Conservation (phyloP, 495 filamentous ascomycete genomes). For the Xylaria scruposa region DNA sequence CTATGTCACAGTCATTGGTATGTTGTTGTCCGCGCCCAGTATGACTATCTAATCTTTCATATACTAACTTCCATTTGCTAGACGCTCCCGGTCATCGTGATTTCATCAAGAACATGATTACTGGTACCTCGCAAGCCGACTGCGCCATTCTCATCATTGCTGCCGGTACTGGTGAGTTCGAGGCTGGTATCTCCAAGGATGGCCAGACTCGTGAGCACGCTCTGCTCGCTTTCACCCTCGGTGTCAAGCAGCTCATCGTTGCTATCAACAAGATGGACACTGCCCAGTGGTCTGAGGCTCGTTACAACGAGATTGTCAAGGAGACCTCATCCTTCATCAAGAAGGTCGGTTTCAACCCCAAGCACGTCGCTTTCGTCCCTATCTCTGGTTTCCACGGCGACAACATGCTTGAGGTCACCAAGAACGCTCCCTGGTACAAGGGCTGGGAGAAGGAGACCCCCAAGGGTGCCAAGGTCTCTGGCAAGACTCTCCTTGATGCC, state of each 20-base stretch:
- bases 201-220: constrained; percentile 99
- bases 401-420: constrained; percentile 95
- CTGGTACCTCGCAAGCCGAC: constrained; percentile 99
- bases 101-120: constrained; percentile 99
- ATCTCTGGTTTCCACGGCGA: constrained; percentile 99
- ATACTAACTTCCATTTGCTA: constrained; percentile 44
- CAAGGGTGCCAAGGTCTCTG: constrained; percentile 86
- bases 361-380: constrained; percentile 95
- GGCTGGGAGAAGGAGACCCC: constrained; percentile 96
- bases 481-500: constrained; percentile 99
- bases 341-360: constrained; percentile 99
- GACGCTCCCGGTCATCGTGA: constrained; percentile 99
- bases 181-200: constrained; percentile 99
- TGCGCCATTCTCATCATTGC: constrained; percentile 99
- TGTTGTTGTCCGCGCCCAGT: constrained; percentile 34
- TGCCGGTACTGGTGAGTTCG: constrained; percentile 99
- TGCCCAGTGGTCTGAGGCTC: constrained; percentile 94
- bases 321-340: constrained; percentile 99
- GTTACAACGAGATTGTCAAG: constrained; percentile 99
- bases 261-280: constrained; percentile 99
- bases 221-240: constrained; percentile 99
- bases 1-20: constrained; percentile 99
- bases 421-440: constrained; percentile 99
- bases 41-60: constrained; percentile 15
- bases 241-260: constrained; percentile 99